Evolutionary conservation across 352 stramenopile genomes (phyloP), one percentile per base, ranked within the genome.

Genomic region (Phytophthora sojae): DNA sequence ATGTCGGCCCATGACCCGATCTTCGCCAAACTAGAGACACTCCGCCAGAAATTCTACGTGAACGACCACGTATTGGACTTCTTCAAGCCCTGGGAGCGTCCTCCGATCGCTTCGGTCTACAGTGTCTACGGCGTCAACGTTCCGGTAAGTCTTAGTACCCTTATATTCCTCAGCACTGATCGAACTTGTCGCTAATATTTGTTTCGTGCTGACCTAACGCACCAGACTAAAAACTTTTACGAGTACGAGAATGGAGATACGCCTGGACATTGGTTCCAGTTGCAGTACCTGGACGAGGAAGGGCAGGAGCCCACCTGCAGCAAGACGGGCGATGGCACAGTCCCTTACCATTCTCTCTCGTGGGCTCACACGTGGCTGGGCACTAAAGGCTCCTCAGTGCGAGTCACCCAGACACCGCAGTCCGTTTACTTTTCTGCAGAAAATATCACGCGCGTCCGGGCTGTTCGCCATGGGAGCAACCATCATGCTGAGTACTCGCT

Each of bases 311-410:
- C 77, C 30, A 80, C 84, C 11, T 95, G 88, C 73, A 78, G 73
- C 61, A 93, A 92, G 64, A 94, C 85, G 3, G 86, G 88, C 14
- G 88, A 95, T 50, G 84, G 75, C 61, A 95, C 88, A 4, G 86
- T 93, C 21, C 71, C 83, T 12, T 95, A 95, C 54, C 86, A 95
- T 73, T 95, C 88, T 26, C 73, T 95, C 12, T 92, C 88, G 7
- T 94, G 79, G 80, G 84, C 85, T 0, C 88, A 95, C 69, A 90
- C 84, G 14, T 95, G 88, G 88, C 77, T 95, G 6, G 86, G 85
- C 8, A 62, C 74, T 3, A 64, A 70, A 15, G 79, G 76, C 0
- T 75, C 73, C 12, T 64, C 69, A 3, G 85, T 94, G 6, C 80
- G 86, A 21, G 79, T 94, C n/a, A 94, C 83, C n/a, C 80, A 90